A percentile compares a stretch with the other conserved stretches of the same genome.
phyloP scores from a whole-genome alignment of 306 rosid genomes.

The Medicago ruthenica region DNA sequence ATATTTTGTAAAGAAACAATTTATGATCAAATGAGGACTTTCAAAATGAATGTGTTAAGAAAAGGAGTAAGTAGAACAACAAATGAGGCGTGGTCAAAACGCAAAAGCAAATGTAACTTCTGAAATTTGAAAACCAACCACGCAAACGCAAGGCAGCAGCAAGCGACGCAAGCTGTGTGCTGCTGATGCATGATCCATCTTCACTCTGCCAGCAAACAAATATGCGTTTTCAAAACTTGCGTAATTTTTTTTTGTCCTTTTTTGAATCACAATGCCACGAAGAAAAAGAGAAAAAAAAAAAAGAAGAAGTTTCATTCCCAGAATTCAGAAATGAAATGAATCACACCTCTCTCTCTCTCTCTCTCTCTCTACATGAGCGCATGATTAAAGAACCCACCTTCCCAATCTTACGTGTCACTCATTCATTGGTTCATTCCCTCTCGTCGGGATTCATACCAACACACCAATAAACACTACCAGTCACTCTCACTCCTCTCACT shows the following conservation, averaged over 20 bases:
- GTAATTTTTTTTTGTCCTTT: background rate
- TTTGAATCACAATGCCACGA: background rate
- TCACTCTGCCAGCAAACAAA: background rate
- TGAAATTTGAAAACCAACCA: background rate
- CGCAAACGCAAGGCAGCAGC: background rate
- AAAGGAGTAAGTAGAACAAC: background rate
- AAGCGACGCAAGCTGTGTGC: background rate
- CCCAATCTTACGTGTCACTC: slow-evolving; percentile 56
- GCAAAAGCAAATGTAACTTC: background rate
- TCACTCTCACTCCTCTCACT: slow-evolving; percentile 56
- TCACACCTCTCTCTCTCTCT: background rate
- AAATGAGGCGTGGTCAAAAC: background rate
- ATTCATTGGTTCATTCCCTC: slow-evolving; percentile 44
- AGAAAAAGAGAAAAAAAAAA: background rate
- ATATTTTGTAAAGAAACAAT: no score
- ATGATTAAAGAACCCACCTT: slow-evolving; percentile 52
- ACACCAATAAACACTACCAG: slow-evolving; percentile 72
- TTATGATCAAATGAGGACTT: no score
- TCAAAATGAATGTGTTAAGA: background rate
- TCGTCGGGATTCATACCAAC: slow-evolving; percentile 94
- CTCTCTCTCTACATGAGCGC: slow-evolving; percentile 31
- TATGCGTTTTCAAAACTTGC: background rate
- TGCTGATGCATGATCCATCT: background rate
- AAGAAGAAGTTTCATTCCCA: background rate
- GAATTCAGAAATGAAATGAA: background rate